Conservation (phyloP, 768 basidiomycete species). For the Trametes cingulata region DNA sequence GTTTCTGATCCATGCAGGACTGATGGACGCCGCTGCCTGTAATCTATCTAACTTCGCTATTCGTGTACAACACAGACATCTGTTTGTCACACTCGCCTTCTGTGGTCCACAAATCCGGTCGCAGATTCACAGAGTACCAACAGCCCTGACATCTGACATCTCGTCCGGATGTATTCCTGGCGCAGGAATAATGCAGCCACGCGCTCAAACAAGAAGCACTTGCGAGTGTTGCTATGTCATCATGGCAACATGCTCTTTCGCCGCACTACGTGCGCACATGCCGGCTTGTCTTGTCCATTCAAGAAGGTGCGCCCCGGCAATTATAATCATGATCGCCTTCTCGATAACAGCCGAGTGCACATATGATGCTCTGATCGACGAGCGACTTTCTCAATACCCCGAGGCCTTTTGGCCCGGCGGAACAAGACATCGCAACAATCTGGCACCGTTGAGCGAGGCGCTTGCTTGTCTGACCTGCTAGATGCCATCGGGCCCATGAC, state of each 20-base stretch:
- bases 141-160: too few relatives aligned
- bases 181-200: not conserved
- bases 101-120: not conserved
- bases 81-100: not conserved
- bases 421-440: not conserved
- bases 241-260: too few relatives aligned
- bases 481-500: not conserved
- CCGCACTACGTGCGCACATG: not conserved
- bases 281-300: not conserved
- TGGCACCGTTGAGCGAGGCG: not conserved
- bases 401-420: not conserved
- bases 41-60: constrained; percentile 3
- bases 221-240: too few relatives aligned
- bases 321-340: not conserved
- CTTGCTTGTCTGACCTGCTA: not conserved
- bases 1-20: not conserved
- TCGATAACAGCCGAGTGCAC: constrained; percentile 1
- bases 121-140: not conserved
- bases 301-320: constrained; percentile 3
- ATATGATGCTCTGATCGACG: constrained; percentile 7
- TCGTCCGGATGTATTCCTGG: too few relatives aligned
- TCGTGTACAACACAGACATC: constrained; percentile 4
- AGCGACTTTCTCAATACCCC: not conserved
- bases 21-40: constrained; percentile 11
- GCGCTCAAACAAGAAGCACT: not conserved